These are phyloP conservation scores for Sphagnum tenellum DNA, from an alignment of 225 moss, liverwort and hornwort genomes.

Conservation along the genomic window DNA sequence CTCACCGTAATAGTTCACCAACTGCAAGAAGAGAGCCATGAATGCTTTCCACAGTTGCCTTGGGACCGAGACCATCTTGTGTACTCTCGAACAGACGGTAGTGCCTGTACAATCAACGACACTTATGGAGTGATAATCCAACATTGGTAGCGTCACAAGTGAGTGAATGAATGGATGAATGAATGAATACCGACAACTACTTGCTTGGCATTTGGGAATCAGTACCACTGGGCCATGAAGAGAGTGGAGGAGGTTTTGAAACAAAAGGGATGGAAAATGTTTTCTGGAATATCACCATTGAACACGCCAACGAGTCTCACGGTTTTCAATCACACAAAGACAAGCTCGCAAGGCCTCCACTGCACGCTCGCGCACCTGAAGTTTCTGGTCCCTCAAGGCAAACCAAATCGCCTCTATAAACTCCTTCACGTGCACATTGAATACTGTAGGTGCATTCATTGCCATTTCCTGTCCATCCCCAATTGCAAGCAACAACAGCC, in stretches of 20 bases:
- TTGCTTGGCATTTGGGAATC: no score
- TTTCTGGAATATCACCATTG: slow-evolving; percentile 47
- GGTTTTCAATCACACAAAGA: slow-evolving; percentile 89
- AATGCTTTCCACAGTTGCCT: slow-evolving; percentile 87
- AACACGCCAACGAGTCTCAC: slow-evolving; percentile 98
- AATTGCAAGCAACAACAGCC: no score
- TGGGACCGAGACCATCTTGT: slow-evolving; percentile 85
- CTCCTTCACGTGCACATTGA: slow-evolving; percentile 94
- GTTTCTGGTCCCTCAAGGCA: slow-evolving; percentile 79
- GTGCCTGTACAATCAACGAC: slow-evolving; percentile 44
- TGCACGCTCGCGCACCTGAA: slow-evolving; percentile 78
- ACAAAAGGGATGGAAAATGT: no score
- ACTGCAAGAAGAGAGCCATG: slow-evolving; percentile 97
- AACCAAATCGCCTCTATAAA: slow-evolving; percentile 97
- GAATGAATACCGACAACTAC: no score
- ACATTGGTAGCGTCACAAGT: no score
- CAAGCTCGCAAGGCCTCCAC: slow-evolving; percentile 83
- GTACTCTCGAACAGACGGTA: slow-evolving; percentile 97
- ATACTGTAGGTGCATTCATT: slow-evolving; percentile 91
- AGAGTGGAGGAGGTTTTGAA: no score
- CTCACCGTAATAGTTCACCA: slow-evolving; percentile 86
- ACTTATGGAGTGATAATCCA: neutral
- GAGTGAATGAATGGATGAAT: no score
- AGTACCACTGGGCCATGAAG: no score
- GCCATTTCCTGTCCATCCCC: slow-evolving; percentile 80